Conservation (phyloP, 306 rosid species). For the Lotus japonicus region DNA sequence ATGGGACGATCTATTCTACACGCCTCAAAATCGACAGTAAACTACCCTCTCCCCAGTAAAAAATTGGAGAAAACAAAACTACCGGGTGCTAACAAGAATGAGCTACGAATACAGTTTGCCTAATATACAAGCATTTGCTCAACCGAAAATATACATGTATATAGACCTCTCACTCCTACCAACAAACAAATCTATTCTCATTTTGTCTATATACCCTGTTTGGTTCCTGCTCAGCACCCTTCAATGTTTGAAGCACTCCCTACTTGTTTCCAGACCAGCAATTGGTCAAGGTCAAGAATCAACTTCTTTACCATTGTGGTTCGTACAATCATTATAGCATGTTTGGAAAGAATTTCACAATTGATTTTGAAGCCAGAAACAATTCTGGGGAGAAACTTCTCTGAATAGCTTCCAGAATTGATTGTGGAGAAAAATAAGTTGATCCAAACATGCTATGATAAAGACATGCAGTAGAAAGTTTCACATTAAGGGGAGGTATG, state of each 20-base stretch:
- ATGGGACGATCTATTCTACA: constrained; percentile 27
- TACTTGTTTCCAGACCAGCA: constrained; percentile 1
- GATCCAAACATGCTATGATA: background rate
- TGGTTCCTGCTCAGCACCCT: constrained; percentile 1
- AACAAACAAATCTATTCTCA: constrained; percentile 18
- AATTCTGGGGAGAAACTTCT: too few species aligned
- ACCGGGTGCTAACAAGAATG: constrained; percentile 29
- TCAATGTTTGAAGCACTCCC: constrained; percentile 10
- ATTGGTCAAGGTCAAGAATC: constrained; percentile 3
- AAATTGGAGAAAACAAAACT: constrained; percentile 30
- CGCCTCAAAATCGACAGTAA: constrained; percentile 29
- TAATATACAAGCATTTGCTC: constrained; percentile 21
- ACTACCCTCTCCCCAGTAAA: constrained; percentile 26
- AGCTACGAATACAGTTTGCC: constrained; percentile 28
- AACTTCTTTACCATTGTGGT: background rate
- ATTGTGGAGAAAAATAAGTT: too few species aligned
- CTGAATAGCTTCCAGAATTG: too few species aligned
- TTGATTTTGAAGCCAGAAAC: too few species aligned
- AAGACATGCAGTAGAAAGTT: constrained; percentile 4
- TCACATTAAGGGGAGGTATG: constrained; percentile 93
- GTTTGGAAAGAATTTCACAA: too few species aligned
- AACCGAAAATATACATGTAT: constrained; percentile 9
- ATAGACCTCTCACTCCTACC: background rate
- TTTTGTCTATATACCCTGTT: constrained; percentile 3
- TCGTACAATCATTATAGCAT: background rate